Evolutionary conservation across 2,329 filamentous ascomycete species (phyloP), one percentile per base, ranked within the genome.

Genomic region (Aspergillus brunneoviolaceus): DNA sequence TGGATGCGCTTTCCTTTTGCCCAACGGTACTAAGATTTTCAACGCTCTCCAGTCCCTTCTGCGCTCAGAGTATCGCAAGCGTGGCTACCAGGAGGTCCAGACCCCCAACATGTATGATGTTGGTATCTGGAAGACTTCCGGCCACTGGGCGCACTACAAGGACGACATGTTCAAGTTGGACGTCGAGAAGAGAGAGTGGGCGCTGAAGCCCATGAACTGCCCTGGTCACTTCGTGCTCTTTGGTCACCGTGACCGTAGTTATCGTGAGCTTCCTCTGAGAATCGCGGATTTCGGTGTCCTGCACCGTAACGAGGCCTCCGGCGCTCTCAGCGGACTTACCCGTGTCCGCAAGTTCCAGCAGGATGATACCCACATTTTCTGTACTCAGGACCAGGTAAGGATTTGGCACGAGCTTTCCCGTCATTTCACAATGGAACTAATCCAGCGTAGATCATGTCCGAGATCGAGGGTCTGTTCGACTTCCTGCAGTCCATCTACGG

Each of bases 201-300:
- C 88, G 16, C 80, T 98, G 55, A 98, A 98, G 81, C 94, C 94
- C 29, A 98, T 98, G 95, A 98, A 98, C 81, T 99, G 95, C 79
- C 95, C 95, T 4, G 92, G 92, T 29, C 94, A 98, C 78, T 96
- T 91, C 77, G 80, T 95, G 66, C 89, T 97, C 71, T 96, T 96
- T 76, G 86, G 85, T 53, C 89, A 94, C 76, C 86, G 90, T 57
- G 90, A 91, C 72, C 86, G 91, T 70, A 95, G 89, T 77, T 96
- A 98, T 77, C 84, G 90, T 70, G 92, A 98, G 69, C 81, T 99
- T 60, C 95, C 95, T 29, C 89, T 96, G 79, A 86, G 95, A 71
- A 90, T 96, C 79, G 94, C 95, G 55, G 95, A 99, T 75, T 98
- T 98, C 76, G 94, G 94, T 76, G 91, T 96, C 27, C 83, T 99